Base-by-base conservation (phyloP, 768 basidiomycete genomes). In the Butyriboletus loyo region DNA sequence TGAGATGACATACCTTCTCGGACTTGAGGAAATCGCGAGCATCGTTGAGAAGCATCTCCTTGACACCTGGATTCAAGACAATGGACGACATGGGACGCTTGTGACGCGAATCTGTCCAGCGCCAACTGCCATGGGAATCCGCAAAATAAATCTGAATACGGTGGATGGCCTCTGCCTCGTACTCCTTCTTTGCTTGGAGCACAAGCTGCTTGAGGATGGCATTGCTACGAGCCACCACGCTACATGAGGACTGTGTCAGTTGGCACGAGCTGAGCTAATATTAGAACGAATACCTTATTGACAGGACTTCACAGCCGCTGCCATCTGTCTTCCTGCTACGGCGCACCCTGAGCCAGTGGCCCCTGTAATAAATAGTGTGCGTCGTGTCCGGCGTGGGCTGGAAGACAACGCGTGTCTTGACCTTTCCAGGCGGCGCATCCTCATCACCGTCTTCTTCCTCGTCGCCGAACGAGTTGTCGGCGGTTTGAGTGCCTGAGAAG, bases 121-220 rank as follows among this genome's bases (percentile, higher is more conserved):
- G 77, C 92, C 92, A 94, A 44, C 82, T 84, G 30, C 89, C 90
- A 66, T 91, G 88, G 5, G 86, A 86, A 68, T 93, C 92, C 15
- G 91, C 89, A 65, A 92, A 91, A 66, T 91, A 92, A 31, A 94
- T 90, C 67, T 91, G 89, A 56, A 94, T 90, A 38, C 89, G 82
- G 62, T 92, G 88, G 37, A 92, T 80, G 31, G 88, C 86, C 63
- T 92, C 89, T 0, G 89, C 88, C 68, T 92, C 89, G 66, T 92
- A 92, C 63, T 89, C 86, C 62, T 82, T 83, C 76, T 92, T 92
- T n/a, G 91, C 91, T 61, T 91, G 87, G 22, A 92, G 80, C 38
- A 94, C 87, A 56, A 94, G 86, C 70, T 92, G 87, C 71, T 92
- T 92, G 64, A 93, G 80, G 59, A 92, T 87, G 35, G 81, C 79